Percentiles rank a stretch among this genome's conserved stretches.
Conservation (phyloP, 2,329 filamentous ascomycete genomes). For the Nemania bipapillata region DNA sequence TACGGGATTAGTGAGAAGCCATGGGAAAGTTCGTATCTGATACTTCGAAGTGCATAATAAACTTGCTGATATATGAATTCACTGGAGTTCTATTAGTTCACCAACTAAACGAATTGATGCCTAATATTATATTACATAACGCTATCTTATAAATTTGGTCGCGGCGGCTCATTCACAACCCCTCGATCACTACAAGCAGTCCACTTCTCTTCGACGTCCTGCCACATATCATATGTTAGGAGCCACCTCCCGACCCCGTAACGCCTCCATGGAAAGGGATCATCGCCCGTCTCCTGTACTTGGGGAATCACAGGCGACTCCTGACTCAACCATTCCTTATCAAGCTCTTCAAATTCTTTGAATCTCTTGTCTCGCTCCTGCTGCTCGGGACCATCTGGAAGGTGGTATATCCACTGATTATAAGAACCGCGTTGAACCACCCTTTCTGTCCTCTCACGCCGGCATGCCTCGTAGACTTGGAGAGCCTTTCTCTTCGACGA, state of each 20-base stretch:
- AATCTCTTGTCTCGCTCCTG: slow-evolving; percentile 60
- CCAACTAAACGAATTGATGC: neutral
- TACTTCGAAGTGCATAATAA: too few species aligned
- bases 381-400: slow-evolving; percentile 68
- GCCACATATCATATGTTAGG: slow-evolving; percentile 55
- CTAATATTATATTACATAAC: neutral
- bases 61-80: too few species aligned
- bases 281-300: slow-evolving; percentile 52
- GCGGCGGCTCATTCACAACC: slow-evolving; percentile 21
- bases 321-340: slow-evolving; percentile 48
- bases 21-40: too few species aligned
- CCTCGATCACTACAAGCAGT: slow-evolving; percentile 2
- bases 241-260: slow-evolving; percentile 56
- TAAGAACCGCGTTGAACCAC: slow-evolving; percentile 69
- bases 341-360: slow-evolving; percentile 48
- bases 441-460: slow-evolving; percentile 67
- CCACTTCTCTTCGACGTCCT: slow-evolving; percentile 54
- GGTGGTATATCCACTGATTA: slow-evolving; percentile 71
- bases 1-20: too few species aligned
- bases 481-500: slow-evolving; percentile 52
- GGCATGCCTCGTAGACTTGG: slow-evolving; percentile 66
- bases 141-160: slow-evolving; percentile 29
- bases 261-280: slow-evolving; percentile 57
- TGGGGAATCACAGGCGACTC: slow-evolving; percentile 20
- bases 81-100: too few species aligned